Conservation (phyloP, 2,329 filamentous ascomycete genomes). For the Colletotrichum plurivorum region DNA sequence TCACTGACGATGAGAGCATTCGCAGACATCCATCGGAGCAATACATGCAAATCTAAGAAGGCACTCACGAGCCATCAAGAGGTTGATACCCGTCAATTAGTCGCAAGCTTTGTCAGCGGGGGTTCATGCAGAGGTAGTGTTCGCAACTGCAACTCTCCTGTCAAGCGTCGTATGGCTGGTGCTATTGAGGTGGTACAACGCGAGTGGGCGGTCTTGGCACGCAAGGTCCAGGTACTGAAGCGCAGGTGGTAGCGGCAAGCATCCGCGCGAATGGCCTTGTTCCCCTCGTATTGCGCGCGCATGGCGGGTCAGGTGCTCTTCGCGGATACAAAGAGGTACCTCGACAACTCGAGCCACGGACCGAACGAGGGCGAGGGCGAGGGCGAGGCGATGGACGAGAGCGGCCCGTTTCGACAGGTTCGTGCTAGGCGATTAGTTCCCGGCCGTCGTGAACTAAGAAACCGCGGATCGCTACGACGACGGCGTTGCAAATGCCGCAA, state of each 20-base stretch:
- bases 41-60: too few species aligned
- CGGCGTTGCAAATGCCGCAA: neutral
- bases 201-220: neutral
- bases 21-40: too few species aligned
- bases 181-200: neutral
- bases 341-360: slow-evolving; percentile 1
- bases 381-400: slow-evolving; percentile 7
- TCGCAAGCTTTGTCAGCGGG: neutral
- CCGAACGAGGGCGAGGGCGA: neutral
- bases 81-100: neutral
- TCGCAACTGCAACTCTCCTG: neutral
- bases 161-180: neutral
- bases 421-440: slow-evolving; percentile 14
- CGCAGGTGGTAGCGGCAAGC: neutral
- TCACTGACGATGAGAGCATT: too few species aligned
- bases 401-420: slow-evolving; percentile 31
- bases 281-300: slow-evolving; percentile 7
- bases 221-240: neutral
- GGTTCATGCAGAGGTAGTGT: neutral
- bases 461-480: neutral
- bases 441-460: slow-evolving; percentile 7
- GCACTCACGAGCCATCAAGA: too few species aligned
- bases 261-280: neutral
- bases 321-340: neutral
- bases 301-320: neutral